Evolutionary conservation across 306 rosid genomes (phyloP), one percentile per base, ranked within the genome.

Genomic region (Sphenostylis stenocarpa): DNA sequence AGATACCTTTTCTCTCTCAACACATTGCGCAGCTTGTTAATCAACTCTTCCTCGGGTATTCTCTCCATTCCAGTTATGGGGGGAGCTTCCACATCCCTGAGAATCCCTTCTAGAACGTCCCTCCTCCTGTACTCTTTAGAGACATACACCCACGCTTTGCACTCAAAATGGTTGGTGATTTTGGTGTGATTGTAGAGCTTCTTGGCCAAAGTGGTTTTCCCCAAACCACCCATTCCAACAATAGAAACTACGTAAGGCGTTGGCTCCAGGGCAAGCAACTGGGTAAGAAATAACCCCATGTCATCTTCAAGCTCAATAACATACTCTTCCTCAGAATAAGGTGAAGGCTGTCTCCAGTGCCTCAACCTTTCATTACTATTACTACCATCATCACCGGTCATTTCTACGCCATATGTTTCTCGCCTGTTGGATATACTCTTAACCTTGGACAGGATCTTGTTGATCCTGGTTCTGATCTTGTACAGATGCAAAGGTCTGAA

Each of bases 221-320:
- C 86, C 26, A 82, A 44, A 63, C 89, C 89, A 21, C 85, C 86
- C 89, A 85, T 85, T 0, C 89, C 86, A 71, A 85, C 82, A 19
- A 85, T 67, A 17, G 89, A 85, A 76, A 85, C 84, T 44, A 82
- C 83, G 5, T 68, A 73, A 2, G 70, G 52, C 12, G 67, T 62
- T 4, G 71, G 19, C 20, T 82, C 86, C 79, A 33, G 0, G 0
- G 69, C 19, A 60, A 76, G 45, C 52, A 85, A 68, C 72, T 72
- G 79, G 4, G 53, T 5, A 13, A 79, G 53, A 13, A 79, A 63
- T 6, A 43, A 19, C 8, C 15, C 80, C 31, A 71, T 71, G 79
- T 79, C 81, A 53, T 82, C 89, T 41, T 75, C 70, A 6, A 82
- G 84, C 63, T 83, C 89, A 67, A 85, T 75, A 7, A 80, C 77